Evolutionary conservation across 352 stramenopile genomes (phyloP), one percentile per base, ranked within the genome.

Genomic region (Blastocystis sp.): DNA sequence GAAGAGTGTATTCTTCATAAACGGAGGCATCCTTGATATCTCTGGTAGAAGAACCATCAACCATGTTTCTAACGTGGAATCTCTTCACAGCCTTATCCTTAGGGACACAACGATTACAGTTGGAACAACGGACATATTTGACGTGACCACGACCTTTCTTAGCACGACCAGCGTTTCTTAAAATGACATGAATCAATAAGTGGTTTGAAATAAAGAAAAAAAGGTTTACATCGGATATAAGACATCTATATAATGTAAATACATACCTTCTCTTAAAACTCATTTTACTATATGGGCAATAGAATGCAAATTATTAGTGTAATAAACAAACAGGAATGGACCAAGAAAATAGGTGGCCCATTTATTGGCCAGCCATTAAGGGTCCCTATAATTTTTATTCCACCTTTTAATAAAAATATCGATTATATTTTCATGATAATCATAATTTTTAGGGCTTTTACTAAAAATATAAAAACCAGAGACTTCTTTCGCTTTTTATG

Each of bases 1-100:
- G 90, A 65, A 97, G 76, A 62, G 85, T 80, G 77, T 97, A 97
- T 73, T 92, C 91, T 62, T 94, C 85, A 79, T 95, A 95, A 55
- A 94, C 88, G 21, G 81, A 93, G 32, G 86, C 82, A 70, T 97
- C 89, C 75, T 93, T 92, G 71, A 97, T 84, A 77, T 96, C 88
- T 83, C 88, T 80, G 62, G 95, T 82, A 45, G 88, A 93, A 66
- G 86, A 95, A 55, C 92, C 86, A 78, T 96, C 90, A 48, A 69
- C 45, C 55, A 48, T 68, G 43, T 68, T 68, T 66, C 70, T 73
- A 18, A 89, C 80, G 59, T 85, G 79, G 68, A 89, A 88, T 45
- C 80, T 73, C 75, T 88, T 88, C 71, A 89, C 84, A 42, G 80
- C 80, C 75, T 89, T 89, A 69, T 89, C 80, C 73, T 62, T 62